Base-by-base conservation (phyloP, 2,329 filamentous ascomycete genomes). In the Aspergillus sp. region DNA sequence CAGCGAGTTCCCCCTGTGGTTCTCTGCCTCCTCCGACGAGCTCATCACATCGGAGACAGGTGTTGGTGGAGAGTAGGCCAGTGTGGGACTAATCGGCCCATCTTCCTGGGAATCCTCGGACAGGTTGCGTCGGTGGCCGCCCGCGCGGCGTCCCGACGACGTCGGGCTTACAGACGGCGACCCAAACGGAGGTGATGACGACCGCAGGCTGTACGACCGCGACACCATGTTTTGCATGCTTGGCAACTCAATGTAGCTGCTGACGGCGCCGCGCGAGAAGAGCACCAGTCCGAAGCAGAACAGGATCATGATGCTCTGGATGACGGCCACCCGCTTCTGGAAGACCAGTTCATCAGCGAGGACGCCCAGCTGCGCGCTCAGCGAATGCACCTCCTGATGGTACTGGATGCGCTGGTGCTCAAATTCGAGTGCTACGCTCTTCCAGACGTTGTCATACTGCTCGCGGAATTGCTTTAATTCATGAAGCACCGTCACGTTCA, bases 391-490 rank as follows among this genome's bases (percentile, higher is more conserved):
- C 72, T 98, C 93, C 58, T 87, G 85, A 70, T 93, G 87, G 15
- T 91, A 91, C 67, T 92, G 89, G 71, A 96, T 90, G 45, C 92
- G 88, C 74, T 97, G 94, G 45, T 88, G 89, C 73, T 97, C 92
- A 13, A 98, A 85, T 30, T 96, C 93, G 58, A 97, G 89, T 21
- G 97, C 89, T 10, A 96, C 97, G 19, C 91, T 94, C 76, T 97
- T 93, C 93, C 94, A 98, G 12, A 98, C 88, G 71, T 97, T 91
- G 72, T 98, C 94, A 75, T 98, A 98, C 74, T 97, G 91, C 60
- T 89, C 87, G 55, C 91, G 86, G 64, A 95, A 89, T 53, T 84
- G 87, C 63, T 87, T 87, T 38, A 97, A 81, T 74, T 99, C 95
- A 15, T 86, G 84, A 41, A 96, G 84, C 1, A 98, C 92, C 0